Evolutionary conservation across 345 rosid species (phyloP), one percentile per base, ranked within the genome.

Genomic region (Corchorus capsularis): DNA sequence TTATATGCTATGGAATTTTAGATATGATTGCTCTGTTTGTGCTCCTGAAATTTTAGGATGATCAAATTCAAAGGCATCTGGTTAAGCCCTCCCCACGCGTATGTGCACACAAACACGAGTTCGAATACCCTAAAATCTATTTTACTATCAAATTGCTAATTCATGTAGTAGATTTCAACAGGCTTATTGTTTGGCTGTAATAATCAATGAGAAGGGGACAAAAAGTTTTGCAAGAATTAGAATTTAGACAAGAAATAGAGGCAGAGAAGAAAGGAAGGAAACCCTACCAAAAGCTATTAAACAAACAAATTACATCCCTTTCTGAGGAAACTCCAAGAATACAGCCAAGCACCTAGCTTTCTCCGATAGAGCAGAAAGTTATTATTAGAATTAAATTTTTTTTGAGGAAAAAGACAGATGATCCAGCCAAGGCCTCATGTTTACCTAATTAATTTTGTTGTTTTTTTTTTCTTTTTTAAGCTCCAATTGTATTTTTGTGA

Each of bases 191-290:
- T 46, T 67, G 45, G 35, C 22, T 27, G 72, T 69, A 49, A 69
- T 69, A 15, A 49, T 16, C 57, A 67, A 67, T 4, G 15, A 45
- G 46, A 61, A 61, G 15, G n/a, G 2, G 41, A 35, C 65, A 5
- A 61, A 61, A 56, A 37, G 8, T 47, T n/a, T 37, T 17, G 69
- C 6, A 39, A 43, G 69, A 64, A 39, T 19, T 17, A 66, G 71
- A 46, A 46, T 20, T 20, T 22, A 45, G 27, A 10, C 69, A 64
- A n/a, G 50, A n/a, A 19, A 5, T 45, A 16, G 57, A 27, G 59
- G 59, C 59, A 27, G 43, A 27, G 59, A 49, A 68, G 56, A 49
- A 68, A 67, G 41, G 57, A 49, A 8, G 41, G 57, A 47, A 65
- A 13, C 59, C 22, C 46, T 63, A 64, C 54, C 72, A 50, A 27